Evolutionary conservation across 2,329 filamentous ascomycete genomes (phyloP), one percentile per base, ranked within the genome.

Genomic region (Colletotrichum cereale): DNA sequence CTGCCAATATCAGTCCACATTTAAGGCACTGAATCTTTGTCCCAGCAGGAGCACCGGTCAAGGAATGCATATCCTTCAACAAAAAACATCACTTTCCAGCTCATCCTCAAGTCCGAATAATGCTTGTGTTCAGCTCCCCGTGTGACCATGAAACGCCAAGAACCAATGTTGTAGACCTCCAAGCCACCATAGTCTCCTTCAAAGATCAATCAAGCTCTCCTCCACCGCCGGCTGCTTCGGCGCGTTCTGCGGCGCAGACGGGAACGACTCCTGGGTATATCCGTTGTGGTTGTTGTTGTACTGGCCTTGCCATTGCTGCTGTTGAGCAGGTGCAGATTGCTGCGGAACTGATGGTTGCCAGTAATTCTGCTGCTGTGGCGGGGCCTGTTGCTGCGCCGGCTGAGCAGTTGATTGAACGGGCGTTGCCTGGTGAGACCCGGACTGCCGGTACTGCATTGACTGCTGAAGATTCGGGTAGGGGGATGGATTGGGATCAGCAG

Each of bases 161-260:
- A 56, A 53, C 68, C 44, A 16, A 71, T 60, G 60, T 40, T 50
- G 34, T 34, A 50, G 50, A 47, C 53, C 52, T 53, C 60, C 44
- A 16, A 38, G 57, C 44, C 40, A 38, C 34, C 11, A 3, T 21
- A 24, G 34, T 10, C 48, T 55, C 24, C 26, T 52, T 78, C 75
- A 95, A 73, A 96, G 85, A 80, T 96, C 93, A 81, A 96, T 96
- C 77, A 96, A 82, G 70, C 90, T 92, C 81, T 96, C 93, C 81
- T 96, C 93, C 57, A 92, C 86, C 1, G 84, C 86, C 18, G 87
- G 88, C 76, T 86, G 85, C 78, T 80, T 82, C 16, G 88, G 89
- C 36, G 88, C 86, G 79, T 91, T 89, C 71, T 91, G 88, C 21
- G 90, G 90, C 36, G 88, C 89, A 2, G 88, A 84, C 1, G 92